A percentile compares a stretch with the other conserved stretches of the same genome.
These are phyloP conservation scores for Protomyces macrosporus DNA, from an alignment of 1,139 yeast genomes.

Conservation along the genomic window DNA sequence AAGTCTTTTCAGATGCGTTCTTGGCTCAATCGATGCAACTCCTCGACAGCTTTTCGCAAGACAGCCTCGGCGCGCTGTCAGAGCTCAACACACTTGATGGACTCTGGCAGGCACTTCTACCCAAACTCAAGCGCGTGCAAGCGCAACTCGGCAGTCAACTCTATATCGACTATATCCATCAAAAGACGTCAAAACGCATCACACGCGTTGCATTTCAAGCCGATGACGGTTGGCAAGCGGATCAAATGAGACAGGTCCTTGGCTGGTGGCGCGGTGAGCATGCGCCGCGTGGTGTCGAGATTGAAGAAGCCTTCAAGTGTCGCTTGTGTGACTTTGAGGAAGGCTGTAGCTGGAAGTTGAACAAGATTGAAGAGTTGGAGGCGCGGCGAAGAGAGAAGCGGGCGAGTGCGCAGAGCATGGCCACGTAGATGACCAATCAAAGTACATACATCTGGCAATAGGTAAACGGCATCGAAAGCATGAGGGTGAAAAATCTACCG, in stretches of 20 bases:
- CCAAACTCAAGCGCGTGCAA: slow-evolving; percentile 17
- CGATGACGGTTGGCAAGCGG: slow-evolving; percentile 18
- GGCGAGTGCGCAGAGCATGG: neutral
- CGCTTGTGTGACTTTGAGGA: slow-evolving; percentile 29
- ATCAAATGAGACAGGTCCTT: slow-evolving; percentile 5
- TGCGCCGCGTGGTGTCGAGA: slow-evolving; percentile 32
- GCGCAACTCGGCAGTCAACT: slow-evolving; percentile 15
- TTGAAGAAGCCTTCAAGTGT: slow-evolving; percentile 32
- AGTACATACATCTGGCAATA: neutral
- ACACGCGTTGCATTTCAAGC: slow-evolving; percentile 28
- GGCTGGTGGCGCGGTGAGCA: slow-evolving; percentile 31
- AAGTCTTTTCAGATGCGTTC: slow-evolving; percentile 25
- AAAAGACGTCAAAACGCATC: slow-evolving; percentile 25
- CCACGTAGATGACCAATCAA: neutral
- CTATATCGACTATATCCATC: slow-evolving; percentile 29
- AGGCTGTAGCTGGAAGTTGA: slow-evolving; percentile 30
- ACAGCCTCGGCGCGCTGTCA: neutral
- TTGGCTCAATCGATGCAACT: slow-evolving; percentile 19
- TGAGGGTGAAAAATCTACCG: neutral
- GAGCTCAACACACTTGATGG: slow-evolving; percentile 24
- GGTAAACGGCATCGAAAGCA: neutral
- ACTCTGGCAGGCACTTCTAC: slow-evolving; percentile 26
- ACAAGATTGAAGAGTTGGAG: slow-evolving; percentile 27
- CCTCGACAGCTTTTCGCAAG: slow-evolving; percentile 4
- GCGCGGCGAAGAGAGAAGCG: neutral